Evolutionary conservation across 2,329 filamentous ascomycete genomes (phyloP).

Genomic region (Didymella exigua): DNA sequence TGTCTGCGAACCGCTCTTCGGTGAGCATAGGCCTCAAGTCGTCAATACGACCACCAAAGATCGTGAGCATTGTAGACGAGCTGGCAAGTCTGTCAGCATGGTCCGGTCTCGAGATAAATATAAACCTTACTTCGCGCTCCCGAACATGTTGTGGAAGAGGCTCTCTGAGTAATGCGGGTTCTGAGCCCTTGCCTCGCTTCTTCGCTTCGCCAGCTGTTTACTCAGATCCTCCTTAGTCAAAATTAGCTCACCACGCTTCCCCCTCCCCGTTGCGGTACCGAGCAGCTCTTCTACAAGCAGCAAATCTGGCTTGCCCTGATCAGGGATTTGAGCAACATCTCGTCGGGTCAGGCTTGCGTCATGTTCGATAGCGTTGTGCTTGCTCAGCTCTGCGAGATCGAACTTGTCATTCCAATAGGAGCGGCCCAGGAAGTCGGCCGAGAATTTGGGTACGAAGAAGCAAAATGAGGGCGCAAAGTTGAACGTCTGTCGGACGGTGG

Average conservation of each 20-base stretch:
- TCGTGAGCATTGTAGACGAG: conserved; percentile 52
- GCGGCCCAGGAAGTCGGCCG: conserved; percentile 29
- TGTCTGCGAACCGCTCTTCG: conserved; percentile 50
- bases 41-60: conserved; percentile 48
- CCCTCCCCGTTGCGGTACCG: conserved; percentile 46
- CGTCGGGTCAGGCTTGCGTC: conserved; percentile 41
- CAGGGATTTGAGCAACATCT: conserved; percentile 42
- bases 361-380: conserved; percentile 45
- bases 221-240: conserved; percentile 49
- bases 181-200: conserved; percentile 43
- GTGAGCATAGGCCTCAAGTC: conserved; percentile 50
- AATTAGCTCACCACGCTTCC: conserved; percentile 37
- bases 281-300: conserved; percentile 45
- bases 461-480: conserved; percentile 43
- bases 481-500: conserved; percentile 31
- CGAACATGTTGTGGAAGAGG: conserved; percentile 50
- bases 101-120: background rate
- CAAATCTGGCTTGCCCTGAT: conserved; percentile 48
- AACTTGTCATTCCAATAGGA: conserved; percentile 29
- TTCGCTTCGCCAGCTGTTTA: conserved; percentile 39
- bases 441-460: conserved; percentile 40
- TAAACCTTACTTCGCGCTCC: conserved; percentile 47
- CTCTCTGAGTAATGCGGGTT: conserved; percentile 47
- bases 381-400: conserved; percentile 39
- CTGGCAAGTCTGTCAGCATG: conserved; percentile 24